A percentile compares a stretch with the other conserved stretches of the same genome.
phyloP scores from a whole-genome alignment of 106 monocot species.

The Ottelia alismoides region DNA sequence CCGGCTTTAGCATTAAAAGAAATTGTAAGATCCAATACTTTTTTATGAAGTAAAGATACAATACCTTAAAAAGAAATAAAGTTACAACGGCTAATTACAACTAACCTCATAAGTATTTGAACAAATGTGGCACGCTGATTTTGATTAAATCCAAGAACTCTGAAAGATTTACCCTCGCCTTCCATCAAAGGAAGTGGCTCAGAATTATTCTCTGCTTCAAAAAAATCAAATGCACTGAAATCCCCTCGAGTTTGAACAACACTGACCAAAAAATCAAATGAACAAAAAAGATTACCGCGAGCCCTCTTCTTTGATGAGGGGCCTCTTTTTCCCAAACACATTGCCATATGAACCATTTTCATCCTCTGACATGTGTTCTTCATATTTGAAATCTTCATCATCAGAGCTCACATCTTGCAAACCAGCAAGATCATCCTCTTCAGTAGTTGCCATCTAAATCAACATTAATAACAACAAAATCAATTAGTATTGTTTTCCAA shows the following conservation, averaged over 20 bases:
- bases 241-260: no score
- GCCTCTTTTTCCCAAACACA: constrained; percentile 33
- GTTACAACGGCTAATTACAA: background rate
- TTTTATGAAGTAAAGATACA: no score
- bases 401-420: constrained; percentile 64
- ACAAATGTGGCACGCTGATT: constrained; percentile 69
- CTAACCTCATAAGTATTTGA: constrained; percentile 85
- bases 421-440: constrained; percentile 67
- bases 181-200: constrained; percentile 86
- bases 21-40: no score
- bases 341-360: constrained; percentile 35
- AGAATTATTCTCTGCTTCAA: no score
- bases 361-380: constrained; percentile 72
- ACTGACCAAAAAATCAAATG: background rate
- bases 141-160: constrained; percentile 91
- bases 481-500: no score
- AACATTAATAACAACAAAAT: no score
- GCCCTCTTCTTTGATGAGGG: constrained; percentile 52
- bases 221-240: no score
- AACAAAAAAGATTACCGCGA: constrained; percentile 34
- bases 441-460: constrained; percentile 70
- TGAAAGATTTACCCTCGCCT: constrained; percentile 81
- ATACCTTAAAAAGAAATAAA: no score
- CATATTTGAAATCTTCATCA: constrained; percentile 90
- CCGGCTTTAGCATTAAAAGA: no score